Conservation (phyloP, 305 asterid genomes). For the Fraxinus nigra region DNA sequence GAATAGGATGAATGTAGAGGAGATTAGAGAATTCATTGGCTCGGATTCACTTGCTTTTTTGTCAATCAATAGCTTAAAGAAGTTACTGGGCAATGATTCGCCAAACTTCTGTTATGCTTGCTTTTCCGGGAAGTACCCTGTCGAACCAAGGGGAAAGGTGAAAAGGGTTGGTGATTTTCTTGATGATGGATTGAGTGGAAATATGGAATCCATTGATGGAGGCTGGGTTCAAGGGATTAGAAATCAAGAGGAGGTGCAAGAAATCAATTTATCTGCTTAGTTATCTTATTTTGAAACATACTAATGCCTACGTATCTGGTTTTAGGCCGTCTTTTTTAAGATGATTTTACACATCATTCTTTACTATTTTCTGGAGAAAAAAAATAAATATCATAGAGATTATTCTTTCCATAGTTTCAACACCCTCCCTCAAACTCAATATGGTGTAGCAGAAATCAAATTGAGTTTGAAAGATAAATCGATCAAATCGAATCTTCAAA, state of each 20-base stretch:
- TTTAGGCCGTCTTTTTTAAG: not conserved
- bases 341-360: not conserved
- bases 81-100: conserved; percentile 6
- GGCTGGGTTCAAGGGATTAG: conserved; percentile 39
- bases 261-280: not conserved
- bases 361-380: not conserved
- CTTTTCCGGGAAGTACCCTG: conserved; percentile 16
- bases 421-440: too few relatives aligned
- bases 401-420: too few relatives aligned
- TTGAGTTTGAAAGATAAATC: too few relatives aligned
- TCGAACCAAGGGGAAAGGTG: conserved; percentile 40
- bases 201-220: conserved; percentile 31
- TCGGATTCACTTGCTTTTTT: conserved; percentile 22
- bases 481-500: too few relatives aligned
- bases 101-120: too few relatives aligned
- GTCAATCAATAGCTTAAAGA: conserved; percentile 16
- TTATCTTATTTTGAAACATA: not conserved
- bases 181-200: conserved; percentile 46
- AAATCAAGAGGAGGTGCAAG: not conserved
- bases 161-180: conserved; percentile 47
- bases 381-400: too few relatives aligned
- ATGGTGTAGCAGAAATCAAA: too few relatives aligned
- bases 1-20: not conserved
- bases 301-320: not conserved
- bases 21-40: conserved; percentile 25